Evolutionary conservation across 148 eudicot species (phyloP), one percentile per base, ranked within the genome.

Genomic region (Salicornia ramosissima): DNA sequence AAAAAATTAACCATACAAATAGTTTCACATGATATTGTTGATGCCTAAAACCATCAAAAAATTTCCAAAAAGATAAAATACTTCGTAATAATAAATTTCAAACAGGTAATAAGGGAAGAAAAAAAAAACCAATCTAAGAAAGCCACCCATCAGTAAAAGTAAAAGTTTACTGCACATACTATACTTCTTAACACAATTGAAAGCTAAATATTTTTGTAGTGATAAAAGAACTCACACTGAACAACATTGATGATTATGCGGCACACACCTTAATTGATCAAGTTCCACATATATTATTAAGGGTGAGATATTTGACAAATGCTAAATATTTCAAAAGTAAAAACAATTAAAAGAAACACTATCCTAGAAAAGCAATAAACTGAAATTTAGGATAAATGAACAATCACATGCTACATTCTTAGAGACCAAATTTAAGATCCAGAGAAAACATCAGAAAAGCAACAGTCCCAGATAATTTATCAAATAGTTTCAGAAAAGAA

Each of bases 1-100:
- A 71, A 70, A 68, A 43, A 54, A n/a, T 54, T 47, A 51, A 68
- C 12, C 57, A 73, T 58, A 71, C 67, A 25, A 62, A 71, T 26
- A 51, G 13, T 21, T 42, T 58, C 24, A 53, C 24, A 10, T 65
- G 57, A 42, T 45, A 54, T 28, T 19, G 15, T 36, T 34, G 4
- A 47, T 28, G 0, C 30, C 58, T 46, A 62, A 71, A 59, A 36
- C 50, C 19, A 52, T 5, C 14, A 24, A 26, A 14, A 29, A 34
- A 14, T 10, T 26, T 22, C 46, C 45, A 33, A 50, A 67, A 26
- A 33, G 10, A 34, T 53, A 36, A 36, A 36, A 36, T 36, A 36
- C 40, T 4, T 36, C 4, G 40, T 8, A n/a, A 36, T 36, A 36
- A 36, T 36, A 36, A 36, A n/a, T n/a, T n/a, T 36, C 40, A 71